Percentiles rank a stretch among this genome's conserved stretches.
phyloP scores from a whole-genome alignment of 805 yeast genomes.

The Zygoascus flipseniorum region DNA sequence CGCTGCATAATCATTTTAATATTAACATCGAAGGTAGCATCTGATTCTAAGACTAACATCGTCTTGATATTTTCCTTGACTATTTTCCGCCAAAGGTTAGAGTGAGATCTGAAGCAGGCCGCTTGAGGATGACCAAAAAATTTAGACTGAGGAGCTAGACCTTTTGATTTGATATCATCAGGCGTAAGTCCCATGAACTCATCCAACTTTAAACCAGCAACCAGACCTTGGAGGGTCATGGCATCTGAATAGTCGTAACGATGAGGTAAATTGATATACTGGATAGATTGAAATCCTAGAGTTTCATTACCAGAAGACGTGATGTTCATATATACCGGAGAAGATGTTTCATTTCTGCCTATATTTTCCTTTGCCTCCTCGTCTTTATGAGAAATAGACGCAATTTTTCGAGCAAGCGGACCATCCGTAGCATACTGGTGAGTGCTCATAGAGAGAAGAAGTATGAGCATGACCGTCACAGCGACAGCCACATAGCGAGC shows the following conservation, averaged over 20 bases:
- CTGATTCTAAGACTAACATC: slow-evolving; percentile 10
- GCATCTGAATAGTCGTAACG: slow-evolving; percentile 10
- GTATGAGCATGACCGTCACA: no score
- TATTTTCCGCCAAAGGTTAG: slow-evolving; percentile 10
- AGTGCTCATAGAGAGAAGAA: no score
- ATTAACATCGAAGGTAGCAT: slow-evolving; percentile 12
- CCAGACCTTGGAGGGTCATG: slow-evolving; percentile 5
- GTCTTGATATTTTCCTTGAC: slow-evolving; percentile 1
- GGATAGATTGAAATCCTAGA: slow-evolving; percentile 10
- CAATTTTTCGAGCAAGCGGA: no score
- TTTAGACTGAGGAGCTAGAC: slow-evolving; percentile 10
- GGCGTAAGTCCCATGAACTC: neutral
- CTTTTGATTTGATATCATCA: neutral
- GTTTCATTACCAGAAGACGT: slow-evolving; percentile 9
- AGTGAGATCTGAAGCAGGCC: slow-evolving; percentile 11
- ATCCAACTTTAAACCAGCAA: slow-evolving; percentile 4
- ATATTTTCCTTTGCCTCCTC: neutral
- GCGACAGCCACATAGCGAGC: no score
- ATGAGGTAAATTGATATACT: slow-evolving; percentile 7
- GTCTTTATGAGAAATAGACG: no score
- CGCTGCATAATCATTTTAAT: slow-evolving; percentile 1
- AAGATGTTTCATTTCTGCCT: neutral
- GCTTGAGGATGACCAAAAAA: neutral
- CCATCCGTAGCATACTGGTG: no score
- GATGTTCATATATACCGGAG: neutral